phyloP scores from a whole-genome alignment of 352 stramenopile species.

The Phytopythium ostracodes region DNA sequence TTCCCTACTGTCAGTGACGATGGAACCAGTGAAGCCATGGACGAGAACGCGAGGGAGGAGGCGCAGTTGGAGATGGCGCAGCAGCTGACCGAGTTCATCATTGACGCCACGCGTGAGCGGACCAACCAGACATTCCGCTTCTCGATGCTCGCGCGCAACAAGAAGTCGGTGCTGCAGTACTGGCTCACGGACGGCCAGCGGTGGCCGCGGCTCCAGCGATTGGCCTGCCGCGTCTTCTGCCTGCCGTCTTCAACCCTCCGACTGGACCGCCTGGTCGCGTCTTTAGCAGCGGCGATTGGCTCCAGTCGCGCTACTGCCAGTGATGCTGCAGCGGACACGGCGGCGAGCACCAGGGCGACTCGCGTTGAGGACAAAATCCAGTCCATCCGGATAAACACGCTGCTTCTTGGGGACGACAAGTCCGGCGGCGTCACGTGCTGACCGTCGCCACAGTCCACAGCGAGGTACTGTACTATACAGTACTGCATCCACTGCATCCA shows the following conservation, averaged over 20 bases:
- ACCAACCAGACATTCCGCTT: slow-evolving; percentile 18
- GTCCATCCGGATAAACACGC: slow-evolving; percentile 15
- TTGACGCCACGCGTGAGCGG: slow-evolving; percentile 21
- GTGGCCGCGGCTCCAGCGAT: slow-evolving; percentile 26
- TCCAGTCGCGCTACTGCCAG: background rate
- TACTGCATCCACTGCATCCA: background rate
- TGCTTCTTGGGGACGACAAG: slow-evolving; percentile 3
- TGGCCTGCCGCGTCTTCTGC: slow-evolving; percentile 21
- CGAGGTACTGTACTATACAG: no score
- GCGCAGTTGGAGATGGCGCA: slow-evolving; percentile 18
- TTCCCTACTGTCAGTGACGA: slow-evolving; percentile 6
- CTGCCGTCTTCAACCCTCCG: slow-evolving; percentile 15
- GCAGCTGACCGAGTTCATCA: slow-evolving; percentile 30
- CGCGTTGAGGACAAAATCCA: slow-evolving; percentile 11
- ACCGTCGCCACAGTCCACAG: no score
- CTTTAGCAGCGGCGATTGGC: background rate
- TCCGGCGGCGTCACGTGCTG: background rate
- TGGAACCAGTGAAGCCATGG: background rate
- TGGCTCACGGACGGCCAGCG: slow-evolving; percentile 26
- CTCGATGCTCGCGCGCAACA: slow-evolving; percentile 19
- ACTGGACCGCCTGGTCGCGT: background rate
- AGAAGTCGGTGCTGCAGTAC: slow-evolving; percentile 30
- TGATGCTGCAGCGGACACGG: no score
- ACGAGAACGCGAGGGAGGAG: slow-evolving; percentile 5
- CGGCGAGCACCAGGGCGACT: background rate